Conservation (phyloP, 306 rosid genomes). For the Fragaria vesca region DNA sequence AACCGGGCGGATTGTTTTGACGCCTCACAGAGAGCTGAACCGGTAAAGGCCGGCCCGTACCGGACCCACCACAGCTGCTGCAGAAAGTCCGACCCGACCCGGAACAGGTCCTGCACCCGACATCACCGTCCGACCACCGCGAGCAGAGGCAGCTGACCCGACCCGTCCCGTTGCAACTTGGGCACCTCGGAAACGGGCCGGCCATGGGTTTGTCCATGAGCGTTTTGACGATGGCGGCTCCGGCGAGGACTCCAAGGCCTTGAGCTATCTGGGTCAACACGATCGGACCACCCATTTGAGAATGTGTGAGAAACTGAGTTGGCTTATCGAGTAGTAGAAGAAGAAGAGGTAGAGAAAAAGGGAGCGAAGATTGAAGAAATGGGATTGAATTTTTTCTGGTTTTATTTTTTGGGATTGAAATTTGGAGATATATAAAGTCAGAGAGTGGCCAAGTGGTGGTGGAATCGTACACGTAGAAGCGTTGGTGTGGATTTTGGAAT, state of each 20-base stretch:
- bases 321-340: neutral
- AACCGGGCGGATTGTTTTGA: constrained; percentile 42
- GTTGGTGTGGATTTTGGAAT: neutral
- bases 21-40: constrained; percentile 52
- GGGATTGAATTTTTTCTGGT: neutral
- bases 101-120: constrained; percentile 74
- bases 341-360: neutral
- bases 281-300: constrained; percentile 50
- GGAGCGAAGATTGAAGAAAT: neutral
- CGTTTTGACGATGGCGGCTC: constrained; percentile 77
- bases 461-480: constrained; percentile 1
- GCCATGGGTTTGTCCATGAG: constrained; percentile 89
- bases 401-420: neutral
- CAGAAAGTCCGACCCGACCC: constrained; percentile 83
- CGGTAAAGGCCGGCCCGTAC: constrained; percentile 83
- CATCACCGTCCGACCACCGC: constrained; percentile 93
- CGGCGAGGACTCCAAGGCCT: constrained; percentile 82
- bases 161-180: constrained; percentile 82
- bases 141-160: constrained; percentile 75
- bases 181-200: constrained; percentile 72
- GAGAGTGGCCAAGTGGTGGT: neutral
- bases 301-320: neutral
- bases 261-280: constrained; percentile 78
- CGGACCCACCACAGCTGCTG: constrained; percentile 81
- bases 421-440: neutral